Evolutionary conservation across 345 rosid genomes (phyloP), one percentile per base, ranked within the genome.

Genomic region (Aethionema arabicum): DNA sequence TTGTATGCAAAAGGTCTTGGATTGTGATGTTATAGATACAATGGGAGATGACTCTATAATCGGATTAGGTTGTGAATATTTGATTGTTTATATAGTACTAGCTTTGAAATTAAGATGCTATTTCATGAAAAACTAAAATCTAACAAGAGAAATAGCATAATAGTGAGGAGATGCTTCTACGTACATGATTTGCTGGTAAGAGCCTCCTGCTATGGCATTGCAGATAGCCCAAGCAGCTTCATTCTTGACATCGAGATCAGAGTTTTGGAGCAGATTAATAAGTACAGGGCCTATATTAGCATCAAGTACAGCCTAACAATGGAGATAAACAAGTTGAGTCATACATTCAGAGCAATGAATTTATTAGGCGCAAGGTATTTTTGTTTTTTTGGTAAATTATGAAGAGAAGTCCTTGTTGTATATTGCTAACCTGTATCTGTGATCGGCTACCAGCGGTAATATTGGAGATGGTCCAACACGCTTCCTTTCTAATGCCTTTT

Each of bases 101-200:
- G 30, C 2, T 56, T 40, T 49, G 38, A 59, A 33, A 15, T 39
- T 15, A 63, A 40, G 16, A 13, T 14, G 27, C 32, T 52, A 38
- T 52, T 43, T 43, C 44, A 10, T 46, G 31, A 37, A 6, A 54
- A n/a, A 38, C 27, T 11, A 36, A 35, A n/a, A 42, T 35, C 69
- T 36, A 21, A 38, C 13, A 27, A 36, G 15, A 52, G 54, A 35
- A 39, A 0, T 13, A 52, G 15, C 36, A 35, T 21, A 21, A 21
- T 21, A 30, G 45, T 27, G 42, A 63, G 58, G 16, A 56, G 11
- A 29, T 42, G 16, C 46, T 45, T 42, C 40, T 11, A 54, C 67
- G 29, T 76, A 82, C 87, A 73, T 35, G 79, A 80, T 80, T 61
- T 82, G 87, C 32, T 72, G 79, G 73, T 72, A 76, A 49, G 79